phyloP scores from a whole-genome alignment of 2,329 filamentous ascomycete genomes.

The Blastomyces emzantsi region DNA sequence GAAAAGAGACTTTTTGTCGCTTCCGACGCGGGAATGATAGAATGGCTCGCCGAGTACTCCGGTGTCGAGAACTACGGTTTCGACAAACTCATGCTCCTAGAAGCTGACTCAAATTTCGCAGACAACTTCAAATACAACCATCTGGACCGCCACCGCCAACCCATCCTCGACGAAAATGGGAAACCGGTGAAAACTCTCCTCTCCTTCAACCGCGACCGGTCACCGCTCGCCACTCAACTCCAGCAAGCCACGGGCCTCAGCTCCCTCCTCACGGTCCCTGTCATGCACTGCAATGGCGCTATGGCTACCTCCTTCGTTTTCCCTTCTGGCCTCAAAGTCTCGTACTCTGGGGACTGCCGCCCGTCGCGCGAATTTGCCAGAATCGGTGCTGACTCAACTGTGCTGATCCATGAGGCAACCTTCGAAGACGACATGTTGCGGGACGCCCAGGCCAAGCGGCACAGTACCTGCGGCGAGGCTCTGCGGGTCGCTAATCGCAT shows the following conservation, averaged over 20 bases:
- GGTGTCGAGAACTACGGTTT: constrained; percentile 69
- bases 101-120: constrained; percentile 26
- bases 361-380: constrained; percentile 60
- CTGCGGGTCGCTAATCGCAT: constrained; percentile 67
- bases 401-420: constrained; percentile 91
- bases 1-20: constrained; percentile 53
- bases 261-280: constrained; percentile 57
- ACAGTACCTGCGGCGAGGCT: constrained; percentile 81
- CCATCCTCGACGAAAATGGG: constrained; percentile 3
- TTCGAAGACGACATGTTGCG: constrained; percentile 76
- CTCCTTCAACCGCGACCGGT: constrained; percentile 17
- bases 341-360: constrained; percentile 90
- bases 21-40: constrained; percentile 61
- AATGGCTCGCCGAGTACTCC: constrained; percentile 71
- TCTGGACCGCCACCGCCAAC: constrained; percentile 8
- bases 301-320: constrained; percentile 71
- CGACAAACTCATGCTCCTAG: constrained; percentile 45
- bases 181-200: constrained; percentile 18
- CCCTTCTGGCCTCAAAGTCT: constrained; percentile 70
- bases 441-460: constrained; percentile 80
- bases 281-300: constrained; percentile 71
- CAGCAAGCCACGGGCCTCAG: constrained; percentile 51
- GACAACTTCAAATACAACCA: constrained; percentile 23
- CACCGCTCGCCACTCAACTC: constrained; percentile 27
- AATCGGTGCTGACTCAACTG: constrained; percentile 65